Percentiles rank a stretch among this genome's conserved stretches.
phyloP scores from a whole-genome alignment of 441 rosid genomes.

The Euphorbia corollata region DNA sequence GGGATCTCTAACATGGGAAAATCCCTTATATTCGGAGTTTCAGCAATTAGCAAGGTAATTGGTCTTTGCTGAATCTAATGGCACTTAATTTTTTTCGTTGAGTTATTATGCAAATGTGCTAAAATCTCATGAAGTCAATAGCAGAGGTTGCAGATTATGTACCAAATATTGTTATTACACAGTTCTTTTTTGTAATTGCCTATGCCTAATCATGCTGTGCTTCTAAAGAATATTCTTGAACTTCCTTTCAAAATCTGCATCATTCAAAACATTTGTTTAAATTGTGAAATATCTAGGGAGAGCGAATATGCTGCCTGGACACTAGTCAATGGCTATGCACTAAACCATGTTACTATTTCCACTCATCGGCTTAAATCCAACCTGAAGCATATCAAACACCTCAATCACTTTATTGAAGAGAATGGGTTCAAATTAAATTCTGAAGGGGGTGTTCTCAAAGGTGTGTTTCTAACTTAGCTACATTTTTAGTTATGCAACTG shows the following conservation, averaged over 20 bases:
- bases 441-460: constrained; percentile 85
- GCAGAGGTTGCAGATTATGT: not conserved
- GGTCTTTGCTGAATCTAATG: not conserved
- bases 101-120: not conserved
- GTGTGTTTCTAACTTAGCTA: constrained; percentile 31
- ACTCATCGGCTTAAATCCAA: constrained; percentile 66
- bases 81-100: not conserved
- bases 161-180: not conserved
- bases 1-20: constrained; percentile 76
- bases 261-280: not conserved
- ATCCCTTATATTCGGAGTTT: constrained; percentile 65
- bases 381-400: constrained; percentile 46
- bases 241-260: not conserved
- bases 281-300: constrained; percentile 44
- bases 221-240: not conserved
- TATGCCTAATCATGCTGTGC: not conserved
- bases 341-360: constrained; percentile 87
- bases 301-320: constrained; percentile 99
- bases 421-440: constrained; percentile 68
- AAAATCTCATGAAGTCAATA: not conserved
- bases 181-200: not conserved
- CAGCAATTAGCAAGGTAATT: constrained; percentile 67
- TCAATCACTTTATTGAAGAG: constrained; percentile 57
- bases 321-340: constrained; percentile 84
- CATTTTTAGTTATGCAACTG: not conserved